Conservation (phyloP, 768 basidiomycete genomes). For the Termitomyces heimii region DNA sequence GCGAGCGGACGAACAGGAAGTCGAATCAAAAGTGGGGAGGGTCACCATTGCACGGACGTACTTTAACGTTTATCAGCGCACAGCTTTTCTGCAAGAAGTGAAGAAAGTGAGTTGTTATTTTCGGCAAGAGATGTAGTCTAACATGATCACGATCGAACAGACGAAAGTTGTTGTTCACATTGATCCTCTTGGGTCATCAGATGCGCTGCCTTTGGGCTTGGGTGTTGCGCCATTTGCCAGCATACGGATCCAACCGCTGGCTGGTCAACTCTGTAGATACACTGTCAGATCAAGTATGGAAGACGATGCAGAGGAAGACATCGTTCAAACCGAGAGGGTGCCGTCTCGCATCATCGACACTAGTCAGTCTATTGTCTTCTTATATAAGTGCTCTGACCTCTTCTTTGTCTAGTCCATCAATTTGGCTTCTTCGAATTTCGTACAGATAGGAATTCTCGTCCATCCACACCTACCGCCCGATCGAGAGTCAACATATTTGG, state of each 20-base stretch:
- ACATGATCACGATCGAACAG: slow-evolving; percentile 31
- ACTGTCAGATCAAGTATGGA: slow-evolving; percentile 68
- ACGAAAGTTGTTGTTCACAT: slow-evolving; percentile 87
- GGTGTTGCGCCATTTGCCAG: slow-evolving; percentile 69
- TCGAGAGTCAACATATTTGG: slow-evolving; percentile 86
- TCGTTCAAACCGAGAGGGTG: slow-evolving; percentile 73
- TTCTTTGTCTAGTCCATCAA: slow-evolving; percentile 59
- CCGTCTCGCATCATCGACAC: slow-evolving; percentile 73
- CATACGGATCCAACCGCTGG: slow-evolving; percentile 77
- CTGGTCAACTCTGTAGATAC: slow-evolving; percentile 77
- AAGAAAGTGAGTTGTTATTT: slow-evolving; percentile 56
- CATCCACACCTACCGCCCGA: slow-evolving; percentile 77
- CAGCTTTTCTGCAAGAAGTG: slow-evolving; percentile 67
- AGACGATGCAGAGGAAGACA: slow-evolving; percentile 77
- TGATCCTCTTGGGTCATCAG: slow-evolving; percentile 69
- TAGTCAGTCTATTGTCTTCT: slow-evolving; percentile 42
- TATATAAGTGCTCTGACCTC: slow-evolving; percentile 3
- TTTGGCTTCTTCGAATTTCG: slow-evolving; percentile 87
- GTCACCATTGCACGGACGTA: slow-evolving; percentile 72
- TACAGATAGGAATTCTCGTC: slow-evolving; percentile 67
- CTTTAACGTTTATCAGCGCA: slow-evolving; percentile 84
- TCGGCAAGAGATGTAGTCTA: background rate
- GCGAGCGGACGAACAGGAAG: slow-evolving; percentile 66
- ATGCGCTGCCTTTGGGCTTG: slow-evolving; percentile 72
- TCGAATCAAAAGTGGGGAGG: slow-evolving; percentile 59